phyloP scores from a whole-genome alignment of 441 rosid species.

The Pelargonium myrrhifolium region DNA sequence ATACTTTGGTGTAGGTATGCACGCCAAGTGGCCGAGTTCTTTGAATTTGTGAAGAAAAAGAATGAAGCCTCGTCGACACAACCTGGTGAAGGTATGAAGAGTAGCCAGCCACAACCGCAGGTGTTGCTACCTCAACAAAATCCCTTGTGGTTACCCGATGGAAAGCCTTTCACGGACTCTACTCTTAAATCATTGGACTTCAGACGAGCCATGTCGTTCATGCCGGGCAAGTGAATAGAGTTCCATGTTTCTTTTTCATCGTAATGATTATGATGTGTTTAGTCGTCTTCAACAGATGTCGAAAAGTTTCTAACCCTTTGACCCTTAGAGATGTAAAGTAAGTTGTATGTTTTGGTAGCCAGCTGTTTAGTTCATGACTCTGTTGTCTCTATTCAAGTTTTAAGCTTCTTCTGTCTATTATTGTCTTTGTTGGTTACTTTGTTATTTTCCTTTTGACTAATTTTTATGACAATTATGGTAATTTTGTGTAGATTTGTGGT shows the following conservation, averaged over 20 bases:
- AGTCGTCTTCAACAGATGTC: not conserved
- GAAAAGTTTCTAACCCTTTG: conserved; percentile 1
- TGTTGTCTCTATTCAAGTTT: not conserved
- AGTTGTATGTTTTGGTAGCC: not conserved
- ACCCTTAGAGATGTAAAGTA: not conserved
- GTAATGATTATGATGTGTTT: no score
- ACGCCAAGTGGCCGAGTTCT: conserved; percentile 12
- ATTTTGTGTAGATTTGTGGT: no score
- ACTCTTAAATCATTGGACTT: conserved; percentile 19
- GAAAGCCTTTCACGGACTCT: conserved; percentile 20
- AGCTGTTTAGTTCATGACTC: not conserved
- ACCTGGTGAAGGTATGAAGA: not conserved
- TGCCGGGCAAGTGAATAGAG: conserved; percentile 12
- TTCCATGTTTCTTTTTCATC: not conserved
- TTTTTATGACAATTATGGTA: no score
- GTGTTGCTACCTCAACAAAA: conserved; percentile 2
- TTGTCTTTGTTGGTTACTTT: not conserved
- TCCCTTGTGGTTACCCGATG: conserved; percentile 18
- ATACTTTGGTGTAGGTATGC: not conserved
- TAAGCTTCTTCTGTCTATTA: not conserved
- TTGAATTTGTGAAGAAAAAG: conserved; percentile 27
- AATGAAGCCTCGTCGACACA: conserved; percentile 13
- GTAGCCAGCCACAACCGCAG: not conserved
- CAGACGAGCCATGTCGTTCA: conserved; percentile 18
- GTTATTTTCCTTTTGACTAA: no score